These are phyloP conservation scores for Annona cherimola DNA, from an alignment of 164 flowering plant genomes.

Conservation along the genomic window DNA sequence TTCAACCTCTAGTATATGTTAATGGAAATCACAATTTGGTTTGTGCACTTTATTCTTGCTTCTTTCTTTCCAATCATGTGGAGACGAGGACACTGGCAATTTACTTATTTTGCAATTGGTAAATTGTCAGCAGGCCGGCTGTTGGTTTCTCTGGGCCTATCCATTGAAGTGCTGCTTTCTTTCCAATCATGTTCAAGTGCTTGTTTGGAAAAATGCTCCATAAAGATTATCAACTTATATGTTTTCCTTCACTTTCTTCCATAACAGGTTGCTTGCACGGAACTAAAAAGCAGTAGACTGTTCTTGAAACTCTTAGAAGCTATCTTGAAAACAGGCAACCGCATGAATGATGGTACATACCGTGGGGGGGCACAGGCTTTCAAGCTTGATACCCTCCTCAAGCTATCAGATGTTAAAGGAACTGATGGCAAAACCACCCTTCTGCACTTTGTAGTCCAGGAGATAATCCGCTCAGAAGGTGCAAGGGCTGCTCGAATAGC, in stretches of 20 bases:
- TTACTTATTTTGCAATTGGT: too few species aligned
- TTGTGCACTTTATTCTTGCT: background rate
- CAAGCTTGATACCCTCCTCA: conserved; percentile 91
- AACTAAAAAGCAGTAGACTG: conserved; percentile 68
- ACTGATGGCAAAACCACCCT: conserved; percentile 90
- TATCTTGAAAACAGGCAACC: conserved; percentile 96
- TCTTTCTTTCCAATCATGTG: too few species aligned
- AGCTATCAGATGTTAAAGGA: conserved; percentile 85
- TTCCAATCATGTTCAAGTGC: background rate
- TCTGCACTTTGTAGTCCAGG: conserved; percentile 86
- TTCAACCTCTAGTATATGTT: too few species aligned
- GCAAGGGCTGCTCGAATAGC: conserved; percentile 59
- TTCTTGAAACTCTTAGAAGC: conserved; percentile 94
- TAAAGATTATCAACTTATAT: background rate
- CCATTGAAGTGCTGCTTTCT: background rate
- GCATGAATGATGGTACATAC: conserved; percentile 94
- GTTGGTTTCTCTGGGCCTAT: background rate
- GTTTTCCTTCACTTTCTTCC: background rate
- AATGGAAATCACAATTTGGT: background rate
- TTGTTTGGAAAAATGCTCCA: background rate
- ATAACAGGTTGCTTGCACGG: conserved; percentile 75
- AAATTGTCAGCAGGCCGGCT: background rate
- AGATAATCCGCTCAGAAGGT: conserved; percentile 88
- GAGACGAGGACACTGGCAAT: too few species aligned
- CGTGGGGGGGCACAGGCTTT: conserved; percentile 97